A percentile compares a stretch with the other conserved stretches of the same genome.
These are phyloP conservation scores for Xylaria scruposa DNA, from an alignment of 495 filamentous ascomycete species.

Conservation along the genomic window DNA sequence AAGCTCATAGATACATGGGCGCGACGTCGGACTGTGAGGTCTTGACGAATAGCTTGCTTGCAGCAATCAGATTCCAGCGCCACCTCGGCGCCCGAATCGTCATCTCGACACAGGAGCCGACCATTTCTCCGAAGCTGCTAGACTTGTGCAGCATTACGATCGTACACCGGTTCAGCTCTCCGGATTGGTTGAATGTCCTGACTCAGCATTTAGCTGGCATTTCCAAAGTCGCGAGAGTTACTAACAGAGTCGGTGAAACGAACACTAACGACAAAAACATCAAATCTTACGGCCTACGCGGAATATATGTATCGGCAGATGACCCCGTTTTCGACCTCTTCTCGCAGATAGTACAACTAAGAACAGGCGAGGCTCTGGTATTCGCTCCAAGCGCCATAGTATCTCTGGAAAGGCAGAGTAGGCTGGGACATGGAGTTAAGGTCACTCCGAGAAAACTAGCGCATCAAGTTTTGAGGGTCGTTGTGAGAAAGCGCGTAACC, in stretches of 20 bases:
- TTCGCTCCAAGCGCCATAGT: conserved; percentile 70
- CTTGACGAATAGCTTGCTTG: too few species aligned
- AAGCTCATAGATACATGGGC: too few species aligned
- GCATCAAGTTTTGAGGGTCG: too few species aligned
- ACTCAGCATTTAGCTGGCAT: conserved; percentile 67
- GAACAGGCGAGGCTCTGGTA: conserved; percentile 68
- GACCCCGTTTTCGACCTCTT: conserved; percentile 48
- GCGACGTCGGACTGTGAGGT: too few species aligned
- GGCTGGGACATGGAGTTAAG: neutral
- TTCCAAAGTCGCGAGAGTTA: conserved; percentile 33
- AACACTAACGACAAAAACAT: neutral
- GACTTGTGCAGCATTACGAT: conserved; percentile 76
- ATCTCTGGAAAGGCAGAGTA: conserved; percentile 35
- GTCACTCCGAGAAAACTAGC: too few species aligned
- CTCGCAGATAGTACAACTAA: conserved; percentile 61
- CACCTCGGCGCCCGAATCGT: too few species aligned
- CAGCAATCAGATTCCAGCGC: too few species aligned
- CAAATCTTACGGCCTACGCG: neutral
- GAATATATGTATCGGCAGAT: conserved; percentile 5
- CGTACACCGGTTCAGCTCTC: conserved; percentile 76
- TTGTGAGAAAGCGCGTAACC: too few species aligned
- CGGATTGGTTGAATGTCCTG: conserved; percentile 69
- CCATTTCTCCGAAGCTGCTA: conserved; percentile 70
- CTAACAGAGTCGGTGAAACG: conserved; percentile 29
- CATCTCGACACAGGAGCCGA: conserved; percentile 82